Percentiles rank a stretch among this genome's conserved stretches.
Evolutionary conservation across 2,329 filamentous ascomycete species (phyloP).

Genomic region (Colletotrichum sp.): DNA sequence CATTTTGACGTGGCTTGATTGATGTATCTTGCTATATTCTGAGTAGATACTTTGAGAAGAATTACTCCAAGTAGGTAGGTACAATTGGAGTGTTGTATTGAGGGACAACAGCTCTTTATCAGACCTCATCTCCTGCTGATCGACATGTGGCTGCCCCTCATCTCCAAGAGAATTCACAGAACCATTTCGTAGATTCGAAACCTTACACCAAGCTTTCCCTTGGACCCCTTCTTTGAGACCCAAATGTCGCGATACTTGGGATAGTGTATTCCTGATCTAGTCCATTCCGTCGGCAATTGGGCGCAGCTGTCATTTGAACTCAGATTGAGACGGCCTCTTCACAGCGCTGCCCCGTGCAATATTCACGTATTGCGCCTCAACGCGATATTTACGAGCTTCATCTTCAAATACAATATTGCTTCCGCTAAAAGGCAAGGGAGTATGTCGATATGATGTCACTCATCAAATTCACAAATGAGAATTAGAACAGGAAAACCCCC

Average conservation of each 20-base stretch:
- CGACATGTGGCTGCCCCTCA: neutral
- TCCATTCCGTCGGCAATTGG: neutral
- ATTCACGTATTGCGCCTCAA: neutral
- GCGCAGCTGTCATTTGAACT: neutral
- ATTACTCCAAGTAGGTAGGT: neutral
- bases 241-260: neutral
- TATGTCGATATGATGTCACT: neutral
- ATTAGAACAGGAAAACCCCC: neutral
- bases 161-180: neutral
- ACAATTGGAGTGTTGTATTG: fast-evolving
- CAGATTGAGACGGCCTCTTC: neutral
- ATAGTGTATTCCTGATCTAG: neutral
- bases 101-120: neutral
- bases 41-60: neutral
- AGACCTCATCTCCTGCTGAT: neutral
- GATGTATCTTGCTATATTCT: neutral
- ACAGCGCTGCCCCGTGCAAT: neutral
- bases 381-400: neutral
- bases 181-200: neutral
- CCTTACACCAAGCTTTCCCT: neutral
- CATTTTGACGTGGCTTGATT: neutral
- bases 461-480: neutral
- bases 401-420: neutral
- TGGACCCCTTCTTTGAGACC: neutral
- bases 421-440: fast-evolving